A percentile compares a stretch with the other conserved stretches of the same genome.
Evolutionary conservation across 2,329 filamentous ascomycete genomes (phyloP).

Genomic region (Exophiala xenobiotica): DNA sequence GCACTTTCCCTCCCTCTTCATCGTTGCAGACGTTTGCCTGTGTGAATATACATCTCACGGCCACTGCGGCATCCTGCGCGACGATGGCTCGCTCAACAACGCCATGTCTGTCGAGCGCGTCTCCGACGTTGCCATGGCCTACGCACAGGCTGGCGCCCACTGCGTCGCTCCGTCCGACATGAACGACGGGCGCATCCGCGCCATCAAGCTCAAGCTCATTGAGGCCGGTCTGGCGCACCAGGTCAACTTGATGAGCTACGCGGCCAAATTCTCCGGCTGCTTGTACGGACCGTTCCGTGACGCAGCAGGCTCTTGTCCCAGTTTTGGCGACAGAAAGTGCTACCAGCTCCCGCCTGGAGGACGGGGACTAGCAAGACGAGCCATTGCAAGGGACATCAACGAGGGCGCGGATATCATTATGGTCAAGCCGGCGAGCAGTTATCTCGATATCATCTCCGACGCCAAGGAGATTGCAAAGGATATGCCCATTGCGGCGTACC

Average conservation of each 20-base stretch:
- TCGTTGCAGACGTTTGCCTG: conserved; percentile 89
- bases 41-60: conserved; percentile 99
- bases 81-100: conserved; percentile 92
- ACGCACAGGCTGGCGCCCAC: conserved; percentile 92
- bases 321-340: conserved; percentile 91
- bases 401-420: conserved; percentile 98
- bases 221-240: conserved; percentile 90
- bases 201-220: conserved; percentile 96
- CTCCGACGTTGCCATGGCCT: conserved; percentile 94
- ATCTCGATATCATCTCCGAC: conserved; percentile 95
- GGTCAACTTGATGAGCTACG: conserved; percentile 94
- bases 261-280: conserved; percentile 95
- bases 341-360: conserved; percentile 95
- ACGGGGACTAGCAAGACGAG: conserved; percentile 83
- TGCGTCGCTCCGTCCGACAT: conserved; percentile 97
- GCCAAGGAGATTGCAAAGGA: conserved; percentile 92
- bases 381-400: conserved; percentile 82
- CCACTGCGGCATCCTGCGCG: conserved; percentile 91
- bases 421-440: conserved; percentile 96
- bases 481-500: conserved; percentile 90
- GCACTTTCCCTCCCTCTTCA: conserved; percentile 85
- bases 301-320: conserved; percentile 84
- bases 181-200: conserved; percentile 96
- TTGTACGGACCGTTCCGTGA: conserved; percentile 97
- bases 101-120: conserved; percentile 89